Conservation (phyloP, 441 rosid genomes). For the Geranium incanum region DNA sequence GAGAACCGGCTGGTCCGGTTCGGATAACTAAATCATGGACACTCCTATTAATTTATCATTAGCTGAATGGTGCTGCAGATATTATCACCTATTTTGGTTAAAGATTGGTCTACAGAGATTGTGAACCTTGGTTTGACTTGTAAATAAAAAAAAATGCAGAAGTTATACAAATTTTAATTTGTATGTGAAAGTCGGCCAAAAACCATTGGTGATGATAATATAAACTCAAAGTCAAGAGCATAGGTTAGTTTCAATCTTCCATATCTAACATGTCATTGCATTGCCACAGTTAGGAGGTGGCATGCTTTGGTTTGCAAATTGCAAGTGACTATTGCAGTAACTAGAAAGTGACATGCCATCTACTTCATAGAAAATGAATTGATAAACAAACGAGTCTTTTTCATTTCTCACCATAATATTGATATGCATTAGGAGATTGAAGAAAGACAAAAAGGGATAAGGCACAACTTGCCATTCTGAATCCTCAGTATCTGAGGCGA, state of each 20-base stretch:
- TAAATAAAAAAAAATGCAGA: not conserved
- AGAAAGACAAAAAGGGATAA: conserved; percentile 2
- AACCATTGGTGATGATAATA: not conserved
- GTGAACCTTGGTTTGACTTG: not conserved
- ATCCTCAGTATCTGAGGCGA: too few relatives aligned
- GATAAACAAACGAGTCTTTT: not conserved
- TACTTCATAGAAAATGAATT: conserved; percentile 1
- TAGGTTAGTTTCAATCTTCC: not conserved
- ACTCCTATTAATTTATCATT: not conserved
- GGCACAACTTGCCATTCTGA: not conserved
- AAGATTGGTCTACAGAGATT: not conserved
- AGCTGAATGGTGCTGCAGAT: not conserved
- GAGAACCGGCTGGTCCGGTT: too few relatives aligned
- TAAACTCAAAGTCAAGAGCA: not conserved
- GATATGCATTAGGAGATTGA: not conserved
- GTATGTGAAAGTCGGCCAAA: not conserved
- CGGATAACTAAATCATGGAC: too few relatives aligned
- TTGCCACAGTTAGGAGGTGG: not conserved
- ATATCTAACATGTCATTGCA: not conserved
- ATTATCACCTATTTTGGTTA: not conserved
- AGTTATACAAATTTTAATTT: too few relatives aligned
- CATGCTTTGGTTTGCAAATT: not conserved
- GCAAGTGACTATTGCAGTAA: not conserved
- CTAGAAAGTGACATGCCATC: not conserved
- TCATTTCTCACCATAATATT: not conserved